Evolutionary conservation across 1,139 yeast species (phyloP).

Genomic region (Sugiyamaella grinbergsii): DNA sequence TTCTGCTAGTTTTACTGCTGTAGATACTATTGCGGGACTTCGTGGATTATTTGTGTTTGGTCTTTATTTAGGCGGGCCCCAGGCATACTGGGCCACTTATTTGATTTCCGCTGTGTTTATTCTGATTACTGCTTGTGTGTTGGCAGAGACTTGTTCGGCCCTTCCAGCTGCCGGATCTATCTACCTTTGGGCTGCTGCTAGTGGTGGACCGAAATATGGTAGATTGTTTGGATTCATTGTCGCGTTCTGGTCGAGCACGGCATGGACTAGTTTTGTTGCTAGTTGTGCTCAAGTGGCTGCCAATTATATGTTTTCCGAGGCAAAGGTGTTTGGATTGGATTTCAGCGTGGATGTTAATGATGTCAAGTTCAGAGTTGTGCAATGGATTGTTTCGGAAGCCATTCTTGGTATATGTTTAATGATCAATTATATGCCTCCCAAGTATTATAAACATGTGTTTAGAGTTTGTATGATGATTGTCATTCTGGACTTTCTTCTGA

Average conservation of each 20-base stretch:
- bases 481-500: constrained; percentile 33
- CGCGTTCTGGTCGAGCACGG: constrained; percentile 38
- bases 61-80: constrained; percentile 36
- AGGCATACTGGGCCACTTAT: constrained; percentile 36
- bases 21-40: constrained; percentile 33
- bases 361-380: constrained; percentile 36
- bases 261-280: constrained; percentile 38
- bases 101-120: constrained; percentile 30
- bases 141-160: constrained; percentile 38
- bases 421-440: constrained; percentile 34
- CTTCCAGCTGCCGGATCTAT: constrained; percentile 41
- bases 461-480: constrained; percentile 30
- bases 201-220: constrained; percentile 34
- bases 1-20: constrained; percentile 36
- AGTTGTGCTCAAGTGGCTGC: constrained; percentile 32
- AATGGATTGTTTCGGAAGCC: constrained; percentile 35
- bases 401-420: constrained; percentile 29
- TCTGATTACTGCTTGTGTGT: constrained; percentile 34
- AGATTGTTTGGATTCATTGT: constrained; percentile 36
- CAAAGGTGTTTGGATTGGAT: constrained; percentile 30
- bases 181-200: constrained; percentile 39
- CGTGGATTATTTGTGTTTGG: constrained; percentile 32
- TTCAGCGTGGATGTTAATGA: constrained; percentile 28
- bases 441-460: constrained; percentile 32
- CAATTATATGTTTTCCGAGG: constrained; percentile 34